Evolutionary conservation across 2,329 filamentous ascomycete genomes (phyloP).

Genomic region (Botrytis deweyae): DNA sequence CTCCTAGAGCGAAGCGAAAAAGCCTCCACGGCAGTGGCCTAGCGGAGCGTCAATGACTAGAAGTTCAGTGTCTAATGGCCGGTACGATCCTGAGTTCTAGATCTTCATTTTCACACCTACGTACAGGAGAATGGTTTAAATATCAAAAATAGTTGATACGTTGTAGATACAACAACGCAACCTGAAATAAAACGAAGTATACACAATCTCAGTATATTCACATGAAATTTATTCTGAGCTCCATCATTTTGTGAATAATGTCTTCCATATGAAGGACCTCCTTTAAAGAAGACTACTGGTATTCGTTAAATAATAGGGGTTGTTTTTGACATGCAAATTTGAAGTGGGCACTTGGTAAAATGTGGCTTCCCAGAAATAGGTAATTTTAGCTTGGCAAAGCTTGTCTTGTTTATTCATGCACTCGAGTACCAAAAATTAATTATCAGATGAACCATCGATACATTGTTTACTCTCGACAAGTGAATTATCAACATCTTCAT

Average conservation of each 20-base stretch:
- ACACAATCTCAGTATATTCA: not conserved
- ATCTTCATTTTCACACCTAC: not conserved
- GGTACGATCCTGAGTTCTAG: not conserved
- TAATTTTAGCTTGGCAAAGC: not conserved
- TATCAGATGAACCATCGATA: not conserved
- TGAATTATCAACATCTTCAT: not conserved
- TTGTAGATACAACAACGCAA: not conserved
- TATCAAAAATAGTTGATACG: too few species aligned
- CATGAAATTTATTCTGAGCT: not conserved
- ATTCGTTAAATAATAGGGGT: constrained; percentile 14
- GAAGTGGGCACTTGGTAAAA: not conserved
- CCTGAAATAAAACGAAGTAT: not conserved
- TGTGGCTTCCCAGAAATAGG: not conserved
- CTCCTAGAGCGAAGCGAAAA: not conserved
- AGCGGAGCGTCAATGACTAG: not conserved
- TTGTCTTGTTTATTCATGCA: not conserved
- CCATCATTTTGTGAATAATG: not conserved
- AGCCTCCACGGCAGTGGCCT: constrained; percentile 6
- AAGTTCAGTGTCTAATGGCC: not conserved
- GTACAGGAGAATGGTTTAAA: not conserved
- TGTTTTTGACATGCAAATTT: not conserved
- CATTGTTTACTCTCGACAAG: not conserved
- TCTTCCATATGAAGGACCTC: not conserved
- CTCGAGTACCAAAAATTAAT: not conserved
- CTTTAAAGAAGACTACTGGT: not conserved